Base-by-base conservation (phyloP, 75 land plant genomes). In the Selaginella tamariscina region DNA sequence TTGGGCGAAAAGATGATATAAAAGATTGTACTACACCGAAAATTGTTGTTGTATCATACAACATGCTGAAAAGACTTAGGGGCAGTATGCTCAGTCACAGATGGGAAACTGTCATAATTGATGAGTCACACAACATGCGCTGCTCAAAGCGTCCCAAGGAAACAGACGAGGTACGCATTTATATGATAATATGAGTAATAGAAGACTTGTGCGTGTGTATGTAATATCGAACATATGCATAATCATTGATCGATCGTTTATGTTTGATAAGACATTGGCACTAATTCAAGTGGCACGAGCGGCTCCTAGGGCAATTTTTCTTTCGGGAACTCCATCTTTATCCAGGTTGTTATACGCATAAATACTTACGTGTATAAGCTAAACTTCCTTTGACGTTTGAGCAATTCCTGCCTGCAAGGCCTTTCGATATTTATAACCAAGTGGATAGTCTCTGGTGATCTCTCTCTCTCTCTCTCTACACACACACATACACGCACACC, bases 401-500 rank as follows among this genome's bases (percentile, higher is more conserved):
- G n/a, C n/a, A n/a, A n/a, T n/a, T n/a, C n/a, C n/a, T n/a, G n/a
- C n/a, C n/a, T n/a, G n/a, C n/a, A n/a, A 92, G 98, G 81, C 98
- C 98, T 31, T 94, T 71, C 80, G 98, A 94, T 81, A 89, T 94
- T 62, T 94, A 75, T 76, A 91, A 89, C 75, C 98, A 94, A 71
- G 72, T 94, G 23, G 82, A 94, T 74, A 76, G 87, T 65, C 33
- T 94, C 56, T 87, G 98, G 98, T 79, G 73, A 80, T 78, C 67
- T 66, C 27, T 56, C 44, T 68, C 15, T 39, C 49, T 39, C 15
- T 39, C 5, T 5, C 15, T 5, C 15, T 39, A 5, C 5, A 39
- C 49, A 39, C n/a, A n/a, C n/a, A n/a, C n/a, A n/a, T n/a, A n/a
- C n/a, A n/a, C n/a, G n/a, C n/a, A n/a, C n/a, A n/a, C n/a, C n/a